Evolutionary conservation across 164 flowering plant species (phyloP), one percentile per base, ranked within the genome.

Genomic region (Umbellularia californica): DNA sequence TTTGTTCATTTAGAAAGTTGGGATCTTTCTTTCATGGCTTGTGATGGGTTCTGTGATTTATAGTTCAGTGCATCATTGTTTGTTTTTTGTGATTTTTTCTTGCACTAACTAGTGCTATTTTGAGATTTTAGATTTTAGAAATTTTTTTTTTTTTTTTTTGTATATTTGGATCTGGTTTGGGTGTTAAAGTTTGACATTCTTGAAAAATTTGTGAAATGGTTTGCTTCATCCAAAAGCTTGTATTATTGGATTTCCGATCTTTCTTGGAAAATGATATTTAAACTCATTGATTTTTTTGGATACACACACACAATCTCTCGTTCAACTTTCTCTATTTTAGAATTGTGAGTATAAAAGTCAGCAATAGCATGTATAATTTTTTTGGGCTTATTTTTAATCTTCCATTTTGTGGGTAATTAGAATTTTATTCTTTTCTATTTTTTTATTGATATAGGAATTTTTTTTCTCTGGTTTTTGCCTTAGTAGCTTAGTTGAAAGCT

Each of bases 401-500:
- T 64, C 14, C 20, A 5, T 55, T 15, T 55, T 55, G 47, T 55
- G 60, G 20, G 19, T 52, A n/a, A 63, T n/a, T 23, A 17, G 66
- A 63, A 3, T 17, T n/a, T 63, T 23, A 2, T 20, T 63, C 2
- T 2, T 22, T 23, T 30, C 5, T 58, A 0, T 13, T 58, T 58
- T 58, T 58, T 13, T 13, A 5, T 58, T 17, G 22, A 58, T 17
- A 7, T n/a, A 58, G n/a, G 28, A 22, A 5, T 13, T 24, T 12
- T 0, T 63, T 63, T 63, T 63, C 23, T 63, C n/a, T n/a, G n/a
- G n/a, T 10, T 63, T 17, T 3, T 5, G 4, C n/a, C 12, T 64
- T n/a, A 22, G 67, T 19, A 15, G n/a, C 60, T 15, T 15, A 17
- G n/a, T 50, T 65, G 68, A 69, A 52, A 79, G 75, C 58, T 17